Evolutionary conservation across 2,329 filamentous ascomycete genomes (phyloP).

Genomic region (Bipolaris cookei): DNA sequence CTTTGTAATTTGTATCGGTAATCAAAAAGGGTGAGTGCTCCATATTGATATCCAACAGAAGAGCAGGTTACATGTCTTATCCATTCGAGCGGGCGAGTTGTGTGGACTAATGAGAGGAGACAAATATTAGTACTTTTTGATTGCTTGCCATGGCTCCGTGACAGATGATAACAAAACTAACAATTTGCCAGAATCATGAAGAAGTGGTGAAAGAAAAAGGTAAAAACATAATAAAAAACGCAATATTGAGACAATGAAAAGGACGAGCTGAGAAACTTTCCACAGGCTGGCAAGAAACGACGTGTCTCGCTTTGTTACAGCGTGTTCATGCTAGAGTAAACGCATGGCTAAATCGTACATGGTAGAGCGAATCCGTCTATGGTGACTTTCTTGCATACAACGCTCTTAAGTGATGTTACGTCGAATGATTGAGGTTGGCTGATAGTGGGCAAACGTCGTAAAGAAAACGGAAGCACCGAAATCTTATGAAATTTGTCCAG

Average conservation of each 20-base stretch:
- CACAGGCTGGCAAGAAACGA: not conserved
- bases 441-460: not conserved
- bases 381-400: not conserved
- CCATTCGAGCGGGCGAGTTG: not conserved
- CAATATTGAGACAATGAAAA: not conserved
- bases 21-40: not conserved
- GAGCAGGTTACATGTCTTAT: not conserved
- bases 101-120: not conserved
- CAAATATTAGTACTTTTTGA: not conserved
- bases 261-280: not conserved
- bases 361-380: not conserved
- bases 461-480: not conserved
- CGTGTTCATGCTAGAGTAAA: not conserved
- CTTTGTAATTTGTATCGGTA: not conserved
- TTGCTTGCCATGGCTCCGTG: not conserved
- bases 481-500: not conserved
- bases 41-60: not conserved
- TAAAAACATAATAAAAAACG: not conserved
- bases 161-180: not conserved
- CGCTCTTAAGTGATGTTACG: not conserved
- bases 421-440: not conserved
- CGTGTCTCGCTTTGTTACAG: not conserved
- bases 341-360: not conserved
- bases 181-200: not conserved
- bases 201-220: not conserved